Conservation (phyloP, 805 yeast genomes). For the Candida yuanshanica region DNA sequence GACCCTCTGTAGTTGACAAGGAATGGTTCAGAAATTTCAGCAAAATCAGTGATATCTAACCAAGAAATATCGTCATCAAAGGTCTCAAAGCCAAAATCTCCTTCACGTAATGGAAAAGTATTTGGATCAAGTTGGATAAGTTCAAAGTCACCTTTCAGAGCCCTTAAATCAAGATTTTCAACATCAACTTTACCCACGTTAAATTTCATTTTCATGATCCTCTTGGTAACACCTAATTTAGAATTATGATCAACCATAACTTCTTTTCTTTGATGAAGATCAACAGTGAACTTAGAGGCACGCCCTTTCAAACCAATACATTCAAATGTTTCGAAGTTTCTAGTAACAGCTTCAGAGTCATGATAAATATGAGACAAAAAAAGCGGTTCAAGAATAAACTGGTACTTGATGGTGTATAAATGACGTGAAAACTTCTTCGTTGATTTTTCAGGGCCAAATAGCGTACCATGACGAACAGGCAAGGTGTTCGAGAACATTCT, state of each 20-base stretch:
- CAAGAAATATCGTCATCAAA: conserved; percentile 54
- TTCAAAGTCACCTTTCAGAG: conserved; percentile 41
- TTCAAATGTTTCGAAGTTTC: conserved; percentile 35
- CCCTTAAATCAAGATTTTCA: conserved; percentile 53
- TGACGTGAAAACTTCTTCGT: conserved; percentile 70
- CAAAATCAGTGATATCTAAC: conserved; percentile 59
- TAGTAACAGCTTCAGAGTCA: conserved; percentile 36
- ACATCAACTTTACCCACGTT: conserved; percentile 59
- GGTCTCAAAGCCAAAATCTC: conserved; percentile 24
- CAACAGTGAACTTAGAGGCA: conserved; percentile 50
- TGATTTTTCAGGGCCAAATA: conserved; percentile 54
- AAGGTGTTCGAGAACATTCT: conserved; percentile 70
- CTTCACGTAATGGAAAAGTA: conserved; percentile 5
- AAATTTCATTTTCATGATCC: conserved; percentile 51
- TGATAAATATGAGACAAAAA: conserved; percentile 70
- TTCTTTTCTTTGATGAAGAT: conserved; percentile 60
- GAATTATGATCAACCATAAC: conserved; percentile 38
- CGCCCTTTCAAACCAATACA: conserved; percentile 67
- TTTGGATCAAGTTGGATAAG: conserved; percentile 11
- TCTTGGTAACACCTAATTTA: conserved; percentile 41
- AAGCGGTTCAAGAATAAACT: conserved; percentile 65
- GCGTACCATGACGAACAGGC: conserved; percentile 69
- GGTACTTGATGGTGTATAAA: conserved; percentile 73
- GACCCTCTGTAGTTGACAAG: conserved; percentile 31
- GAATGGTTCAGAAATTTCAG: conserved; percentile 46